Base-by-base conservation (phyloP, 768 basidiomycete species). In the Amanita muscaria region DNA sequence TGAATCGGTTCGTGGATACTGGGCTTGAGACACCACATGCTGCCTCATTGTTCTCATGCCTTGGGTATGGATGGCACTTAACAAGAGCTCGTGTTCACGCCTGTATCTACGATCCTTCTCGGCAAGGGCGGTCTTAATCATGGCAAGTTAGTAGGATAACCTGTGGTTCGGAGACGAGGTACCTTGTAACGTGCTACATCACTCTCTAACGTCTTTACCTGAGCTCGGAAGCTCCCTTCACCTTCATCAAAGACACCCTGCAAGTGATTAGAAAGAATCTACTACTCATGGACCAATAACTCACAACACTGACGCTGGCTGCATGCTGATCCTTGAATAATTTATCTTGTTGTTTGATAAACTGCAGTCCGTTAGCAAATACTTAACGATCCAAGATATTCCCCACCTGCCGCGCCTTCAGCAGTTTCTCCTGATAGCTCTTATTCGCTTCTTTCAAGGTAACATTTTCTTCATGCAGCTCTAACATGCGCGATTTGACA, bases 331-430 rank as follows among this genome's bases (percentile, higher is more conserved):
- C 86, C 52, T 84, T 85, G 64, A 92, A 84, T 22, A 90, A 69
- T 51, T 85, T 86, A 64, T 96, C 91, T 60, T 94, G 92, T 24
- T 80, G 74, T 59, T 89, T 90, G 67, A 97, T 90, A 62, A 94
- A 92, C 88, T 93, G 46, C 18, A 16, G 15, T n/a, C 18, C 30
- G 18, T 46, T 15, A 6, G 16, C 30, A 42, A 49, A 18, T 11
- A 10, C 1, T 40, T 23, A 23, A 18, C 12, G 24, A 18, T 32
- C 22, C n/a, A 18, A 41, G 12, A 36, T n/a, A 39, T 4, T 33
- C 8, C 33, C 46, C 59, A 88, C 88, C 56, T 74, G 69, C 54
- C 80, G 82, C 4, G 90, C 89, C 59, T 90, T 91, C 49, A 67
- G 59, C 33, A 97, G 69, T 59, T 91, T 90, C 49, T 88, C 86